Evolutionary conservation across 306 rosid species (phyloP), one percentile per base, ranked within the genome.

Genomic region (Datisca glomerata): DNA sequence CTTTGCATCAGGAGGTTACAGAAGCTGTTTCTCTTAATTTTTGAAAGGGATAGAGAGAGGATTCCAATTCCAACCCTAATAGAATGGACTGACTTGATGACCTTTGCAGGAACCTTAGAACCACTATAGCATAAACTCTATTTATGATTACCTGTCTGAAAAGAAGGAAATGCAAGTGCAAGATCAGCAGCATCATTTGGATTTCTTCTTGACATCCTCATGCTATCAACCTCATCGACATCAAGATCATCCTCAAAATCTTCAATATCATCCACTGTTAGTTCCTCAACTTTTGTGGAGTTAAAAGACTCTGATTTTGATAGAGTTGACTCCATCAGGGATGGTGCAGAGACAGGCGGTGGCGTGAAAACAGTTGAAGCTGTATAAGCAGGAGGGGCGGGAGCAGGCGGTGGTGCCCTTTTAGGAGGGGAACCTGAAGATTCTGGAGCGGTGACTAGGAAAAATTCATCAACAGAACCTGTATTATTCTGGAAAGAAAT

Each of bases 221-320:
- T 46, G 47, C 71, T 66, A 21, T 63, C 68, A 7, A 72, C 64
- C 49, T 66, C 72, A 8, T 75, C 70, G 34, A 42, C 13, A 41
- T 56, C 66, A 14, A 60, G 66, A 1, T 77, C 91, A 24, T 86
- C 93, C 35, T 84, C 98, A 66, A 89, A 84, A 65, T 89, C 95
- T 29, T 84, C 95, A 47, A 89, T 89, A 61, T 80, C 98, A 75
- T 89, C 93, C 51, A 84, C 81, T 7, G 95, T 89, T 16, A 89
- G 58, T 60, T 84, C 98, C 49, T 62, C 78, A 64, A 67, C 74
- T 56, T 75, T 91, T 8, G 73, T 57, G 28, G 93, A 73, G 70
- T 71, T 75, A 55, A 89, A 72, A 41, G 98, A 84, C 61, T 68
- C 80, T 3, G 98, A 84, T 75, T 85, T 69, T 21, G 85, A 77